A percentile compares a stretch with the other conserved stretches of the same genome.
These are phyloP conservation scores for Eutypella sp. DNA, from an alignment of 2,329 filamentous ascomycete species.

Conservation along the genomic window DNA sequence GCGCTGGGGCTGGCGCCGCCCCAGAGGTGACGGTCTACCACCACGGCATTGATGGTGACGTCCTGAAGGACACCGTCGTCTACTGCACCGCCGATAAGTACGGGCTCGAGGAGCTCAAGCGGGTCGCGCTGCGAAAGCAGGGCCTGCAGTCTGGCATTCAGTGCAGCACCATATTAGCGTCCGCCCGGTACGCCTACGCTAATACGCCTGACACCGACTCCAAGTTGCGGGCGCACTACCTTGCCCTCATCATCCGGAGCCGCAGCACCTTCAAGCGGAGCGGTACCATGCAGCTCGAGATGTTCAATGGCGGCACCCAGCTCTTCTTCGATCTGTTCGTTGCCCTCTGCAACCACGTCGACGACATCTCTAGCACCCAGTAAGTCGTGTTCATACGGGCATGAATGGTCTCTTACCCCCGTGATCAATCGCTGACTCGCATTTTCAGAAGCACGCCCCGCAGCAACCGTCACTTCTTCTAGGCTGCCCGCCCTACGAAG, in stretches of 20 bases:
- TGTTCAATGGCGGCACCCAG: slow-evolving; percentile 76
- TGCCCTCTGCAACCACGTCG: slow-evolving; percentile 86
- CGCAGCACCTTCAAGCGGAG: slow-evolving; percentile 87
- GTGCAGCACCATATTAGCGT: slow-evolving; percentile 77
- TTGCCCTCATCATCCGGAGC: slow-evolving; percentile 86
- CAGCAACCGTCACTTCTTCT: slow-evolving; percentile 38
- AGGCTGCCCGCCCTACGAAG: slow-evolving; percentile 5
- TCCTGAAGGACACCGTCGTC: slow-evolving; percentile 85
- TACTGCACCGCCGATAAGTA: slow-evolving; percentile 88
- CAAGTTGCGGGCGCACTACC: slow-evolving; percentile 85
- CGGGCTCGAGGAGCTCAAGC: slow-evolving; percentile 77
- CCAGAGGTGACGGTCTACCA: slow-evolving; percentile 66
- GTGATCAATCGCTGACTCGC: slow-evolving; percentile 9
- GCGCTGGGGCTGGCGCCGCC: slow-evolving; percentile 39
- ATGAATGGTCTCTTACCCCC: background rate
- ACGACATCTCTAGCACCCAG: slow-evolving; percentile 56
- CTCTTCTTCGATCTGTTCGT: slow-evolving; percentile 94
- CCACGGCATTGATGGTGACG: slow-evolving; percentile 56
- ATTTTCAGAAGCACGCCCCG: slow-evolving; percentile 37
- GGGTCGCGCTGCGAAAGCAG: slow-evolving; percentile 80
- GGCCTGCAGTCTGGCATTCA: slow-evolving; percentile 81
- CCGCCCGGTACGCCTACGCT: slow-evolving; percentile 83
- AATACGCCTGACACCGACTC: slow-evolving; percentile 87
- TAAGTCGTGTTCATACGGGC: slow-evolving; percentile 42
- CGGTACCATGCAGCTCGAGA: slow-evolving; percentile 92